Base-by-base conservation (phyloP, 345 rosid species). In the Toxicodendron radicans region DNA sequence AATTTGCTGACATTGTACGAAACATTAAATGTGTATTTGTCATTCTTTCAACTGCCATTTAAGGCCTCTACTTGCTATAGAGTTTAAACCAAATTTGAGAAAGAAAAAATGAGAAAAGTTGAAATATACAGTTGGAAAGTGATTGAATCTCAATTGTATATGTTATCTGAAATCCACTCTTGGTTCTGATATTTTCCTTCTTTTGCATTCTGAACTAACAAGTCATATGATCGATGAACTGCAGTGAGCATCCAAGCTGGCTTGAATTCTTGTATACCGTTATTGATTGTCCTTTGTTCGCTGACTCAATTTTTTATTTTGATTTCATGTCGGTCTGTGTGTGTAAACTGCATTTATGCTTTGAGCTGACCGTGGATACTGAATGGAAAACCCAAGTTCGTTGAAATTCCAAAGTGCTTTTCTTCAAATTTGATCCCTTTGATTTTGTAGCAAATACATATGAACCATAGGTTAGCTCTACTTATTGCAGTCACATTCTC, bases 1-100 rank as follows among this genome's bases (percentile, higher is more conserved):
- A 61, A 72, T 58, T 49, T 30, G 20, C 59, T 6, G 18, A 49
- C 12, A 52, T 32, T 61, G 21, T 72, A 49, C 32, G 75, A 60
- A 13, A 33, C 20, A 72, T 13, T 27, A n/a, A 23, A 70, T 17
- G 49, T 70, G 17, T 24, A 70, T 70, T n/a, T 45, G 2, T 23
- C 21, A 38, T 70, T 57, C 16, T 57, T 14, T 70, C 64, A 57
- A 41, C 53, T 57, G 52, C 51, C 3, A 33, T 61, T 45, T 59
- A 18, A 16, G 43, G 17, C 54, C 13, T 41, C 33, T 12, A 17
- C 7, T 3, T n/a, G 23, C 10, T 58, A 1, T 13, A 2, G 3
- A 10, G n/a, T 58, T 58, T 12, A 32, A 30, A 5, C 24, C 12
- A 14, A 20, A 6, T 69, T 58, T 57, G 5, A 38, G 12, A 11